Conservation (phyloP, 2,329 filamentous ascomycete species). For the Zasmidium cellare region DNA sequence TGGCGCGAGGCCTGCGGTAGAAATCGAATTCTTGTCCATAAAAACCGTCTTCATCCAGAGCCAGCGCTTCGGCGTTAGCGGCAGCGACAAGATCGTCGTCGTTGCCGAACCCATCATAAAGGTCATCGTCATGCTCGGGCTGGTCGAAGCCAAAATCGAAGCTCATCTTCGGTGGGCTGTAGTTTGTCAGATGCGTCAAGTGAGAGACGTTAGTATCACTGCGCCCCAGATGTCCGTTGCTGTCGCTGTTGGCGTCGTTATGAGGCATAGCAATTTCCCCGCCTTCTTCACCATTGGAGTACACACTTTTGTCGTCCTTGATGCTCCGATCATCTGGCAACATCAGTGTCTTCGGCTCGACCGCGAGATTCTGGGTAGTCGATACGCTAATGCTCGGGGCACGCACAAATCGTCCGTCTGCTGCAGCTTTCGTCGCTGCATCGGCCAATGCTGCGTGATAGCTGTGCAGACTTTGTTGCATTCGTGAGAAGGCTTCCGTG, state of each 20-base stretch:
- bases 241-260: neutral
- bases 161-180: conserved; percentile 30
- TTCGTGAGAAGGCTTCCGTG: conserved; percentile 38
- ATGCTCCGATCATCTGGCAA: conserved; percentile 5
- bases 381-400: conserved; percentile 24
- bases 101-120: conserved; percentile 52
- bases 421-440: conserved; percentile 74
- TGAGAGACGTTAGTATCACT: conserved; percentile 15
- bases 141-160: conserved; percentile 44
- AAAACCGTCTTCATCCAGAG: conserved; percentile 88
- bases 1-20: conserved; percentile 62
- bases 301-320: conserved; percentile 19
- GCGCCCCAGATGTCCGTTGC: conserved; percentile 5
- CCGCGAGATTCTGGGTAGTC: conserved; percentile 11
- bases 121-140: conserved; percentile 58
- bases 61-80: conserved; percentile 89
- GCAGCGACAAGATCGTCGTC: conserved; percentile 93
- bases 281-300: conserved; percentile 21
- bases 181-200: conserved; percentile 15
- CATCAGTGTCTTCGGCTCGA: neutral
- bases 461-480: conserved; percentile 62
- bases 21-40: conserved; percentile 98
- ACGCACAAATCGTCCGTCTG: conserved; percentile 72
- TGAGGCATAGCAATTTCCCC: conserved; percentile 14
- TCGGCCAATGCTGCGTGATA: conserved; percentile 85